phyloP scores from a whole-genome alignment of 2,329 filamentous ascomycete species.

The Venturia effusa region DNA sequence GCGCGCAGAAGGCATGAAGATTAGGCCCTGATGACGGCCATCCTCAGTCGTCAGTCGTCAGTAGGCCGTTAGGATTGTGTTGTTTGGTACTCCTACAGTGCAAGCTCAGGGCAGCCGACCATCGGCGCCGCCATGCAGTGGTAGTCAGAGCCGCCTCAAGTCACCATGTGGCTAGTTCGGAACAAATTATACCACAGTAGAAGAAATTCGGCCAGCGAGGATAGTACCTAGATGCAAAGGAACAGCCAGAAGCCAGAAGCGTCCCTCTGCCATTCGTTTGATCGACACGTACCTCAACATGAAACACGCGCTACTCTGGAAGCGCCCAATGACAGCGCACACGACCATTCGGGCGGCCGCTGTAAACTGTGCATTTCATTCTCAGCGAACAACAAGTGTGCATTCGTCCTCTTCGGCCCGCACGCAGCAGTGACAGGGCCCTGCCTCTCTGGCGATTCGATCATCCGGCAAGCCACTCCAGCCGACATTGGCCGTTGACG shows the following conservation, averaged over 20 bases:
- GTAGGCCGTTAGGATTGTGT: not conserved
- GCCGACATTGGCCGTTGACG: not conserved
- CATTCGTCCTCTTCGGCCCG: too few relatives aligned
- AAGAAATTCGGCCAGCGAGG: not conserved
- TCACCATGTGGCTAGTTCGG: not conserved
- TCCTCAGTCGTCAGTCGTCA: not conserved
- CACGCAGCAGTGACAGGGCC: not conserved
- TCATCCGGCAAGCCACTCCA: not conserved
- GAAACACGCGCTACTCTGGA: constrained; percentile 4
- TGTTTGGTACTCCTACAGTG: not conserved
- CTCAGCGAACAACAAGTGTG: too few relatives aligned
- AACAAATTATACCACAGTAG: not conserved
- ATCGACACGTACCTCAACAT: constrained; percentile 3
- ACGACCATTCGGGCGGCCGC: not conserved
- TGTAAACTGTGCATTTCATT: not conserved
- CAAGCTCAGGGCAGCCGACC: not conserved
- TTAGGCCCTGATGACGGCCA: not conserved
- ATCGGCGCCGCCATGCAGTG: not conserved
- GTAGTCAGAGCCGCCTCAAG: not conserved
- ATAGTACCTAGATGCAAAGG: not conserved
- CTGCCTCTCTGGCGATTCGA: not conserved
- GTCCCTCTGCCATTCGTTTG: not conserved
- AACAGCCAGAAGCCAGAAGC: not conserved
- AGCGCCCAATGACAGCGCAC: not conserved
- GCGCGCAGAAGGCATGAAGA: not conserved